Percentiles rank a stretch among this genome's conserved stretches.
These are phyloP conservation scores for Neofusicoccum laricinum DNA, from an alignment of 2,329 filamentous ascomycete genomes.

Conservation along the genomic window DNA sequence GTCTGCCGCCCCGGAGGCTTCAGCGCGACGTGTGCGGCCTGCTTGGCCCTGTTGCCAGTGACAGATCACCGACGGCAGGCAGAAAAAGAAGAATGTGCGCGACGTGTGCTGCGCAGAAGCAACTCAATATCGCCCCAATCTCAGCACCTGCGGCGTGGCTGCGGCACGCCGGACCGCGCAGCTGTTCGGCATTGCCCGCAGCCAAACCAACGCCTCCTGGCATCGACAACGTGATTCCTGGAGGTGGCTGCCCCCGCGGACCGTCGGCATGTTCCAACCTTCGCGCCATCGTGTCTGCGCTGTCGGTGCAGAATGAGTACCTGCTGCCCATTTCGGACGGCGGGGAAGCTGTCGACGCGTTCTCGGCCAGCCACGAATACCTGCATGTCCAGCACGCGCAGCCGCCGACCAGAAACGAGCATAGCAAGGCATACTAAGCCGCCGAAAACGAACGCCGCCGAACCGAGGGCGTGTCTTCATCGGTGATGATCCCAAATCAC, in stretches of 20 bases:
- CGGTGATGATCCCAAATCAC: neutral
- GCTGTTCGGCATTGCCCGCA: neutral
- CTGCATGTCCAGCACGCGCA: slow-evolving; percentile 2
- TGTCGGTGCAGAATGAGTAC: neutral
- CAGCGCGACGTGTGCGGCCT: neutral
- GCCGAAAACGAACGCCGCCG: neutral
- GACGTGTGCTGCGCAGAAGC: neutral
- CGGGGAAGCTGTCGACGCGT: neutral
- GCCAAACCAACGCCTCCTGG: neutral
- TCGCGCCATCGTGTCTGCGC: neutral
- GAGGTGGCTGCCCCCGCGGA: neutral
- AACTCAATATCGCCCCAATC: slow-evolving; percentile 1
- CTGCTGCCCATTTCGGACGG: neutral
- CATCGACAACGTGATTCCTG: neutral
- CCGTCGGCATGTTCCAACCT: neutral
- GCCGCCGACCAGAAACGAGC: neutral
- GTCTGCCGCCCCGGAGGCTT: neutral
- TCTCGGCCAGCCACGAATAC: slow-evolving; percentile 1
- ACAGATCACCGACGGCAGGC: neutral
- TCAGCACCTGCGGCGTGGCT: neutral
- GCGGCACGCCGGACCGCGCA: slow-evolving; percentile 3
- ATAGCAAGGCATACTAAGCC: neutral
- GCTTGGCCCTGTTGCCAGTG: neutral
- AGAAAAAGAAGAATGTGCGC: neutral
- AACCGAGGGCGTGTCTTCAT: neutral